Base-by-base conservation (phyloP, 83 land plant species). In the Picea mariana region DNA sequence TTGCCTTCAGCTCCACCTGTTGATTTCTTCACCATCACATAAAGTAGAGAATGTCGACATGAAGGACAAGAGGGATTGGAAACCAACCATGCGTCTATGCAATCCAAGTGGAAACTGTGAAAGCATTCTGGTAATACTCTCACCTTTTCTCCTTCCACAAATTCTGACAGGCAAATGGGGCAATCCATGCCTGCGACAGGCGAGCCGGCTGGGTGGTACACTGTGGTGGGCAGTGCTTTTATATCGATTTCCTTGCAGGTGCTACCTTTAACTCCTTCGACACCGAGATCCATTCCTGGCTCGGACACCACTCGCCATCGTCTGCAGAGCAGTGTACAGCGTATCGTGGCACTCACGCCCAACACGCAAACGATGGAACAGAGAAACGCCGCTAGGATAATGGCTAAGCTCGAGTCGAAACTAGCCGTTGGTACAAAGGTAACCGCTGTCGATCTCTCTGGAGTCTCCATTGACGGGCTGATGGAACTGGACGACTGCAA, bases 151-250 rank as follows among this genome's bases (percentile, higher is more conserved):
- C 49, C 49, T 1, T 81, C 82, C 71, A 67, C 9, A 21, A 87
- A 81, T 40, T 90, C 89, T 18, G 79, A 13, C 34, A 87, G 67
- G 80, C 87, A 87, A 13, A 87, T 84, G 3, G 87, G 82, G 68
- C 89, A 87, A 15, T 77, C 84, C 9, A 40, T 6, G 44, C 75
- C 38, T 17, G 13, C 42, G 3, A 26, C 6, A 17, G 20, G 24
- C 42, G 23, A 62, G 20, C 23, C 65, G 13, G 58, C 13, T 7
- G 23, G 20, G 65, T 0, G 23, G 23, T 62, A n/a, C 23, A 62
- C 65, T 18, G 65, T n/a, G 7, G 31, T 16, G 18, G 42, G 75
- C 20, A 38, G 9, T 31, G 75, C 8, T 13, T 27, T 27, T 31
- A 71, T 71, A 38, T 27, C 31, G 75, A 16, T 38, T 31, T 27